Conservation (phyloP, 805 yeast species). For the Candida quercuum region DNA sequence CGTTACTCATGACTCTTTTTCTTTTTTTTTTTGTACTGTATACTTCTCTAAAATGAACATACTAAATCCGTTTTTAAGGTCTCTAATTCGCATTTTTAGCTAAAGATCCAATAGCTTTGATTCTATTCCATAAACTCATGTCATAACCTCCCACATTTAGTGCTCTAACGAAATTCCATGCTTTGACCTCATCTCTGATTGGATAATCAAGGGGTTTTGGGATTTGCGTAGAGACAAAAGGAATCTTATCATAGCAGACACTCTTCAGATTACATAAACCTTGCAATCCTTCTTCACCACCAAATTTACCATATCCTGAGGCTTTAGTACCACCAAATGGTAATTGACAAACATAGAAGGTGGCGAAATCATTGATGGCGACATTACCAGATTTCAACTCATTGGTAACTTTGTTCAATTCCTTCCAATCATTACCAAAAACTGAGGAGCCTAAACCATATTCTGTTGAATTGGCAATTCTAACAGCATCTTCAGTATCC, state of each 20-base stretch:
- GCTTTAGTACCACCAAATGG: constrained; percentile 96
- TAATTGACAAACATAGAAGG: constrained; percentile 89
- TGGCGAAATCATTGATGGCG: constrained; percentile 96
- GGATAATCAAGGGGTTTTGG: constrained; percentile 94
- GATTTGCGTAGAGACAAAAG: constrained; percentile 73
- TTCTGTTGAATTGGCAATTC: constrained; percentile 75
- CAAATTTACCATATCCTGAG: constrained; percentile 96
- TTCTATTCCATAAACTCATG: constrained; percentile 61
- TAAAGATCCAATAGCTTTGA: constrained; percentile 47
- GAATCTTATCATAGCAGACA: constrained; percentile 77
- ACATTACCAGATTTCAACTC: constrained; percentile 79
- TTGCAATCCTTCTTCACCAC: constrained; percentile 94
- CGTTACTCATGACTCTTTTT: too few relatives aligned
- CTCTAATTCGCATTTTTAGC: constrained; percentile 39
- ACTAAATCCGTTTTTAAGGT: too few relatives aligned
- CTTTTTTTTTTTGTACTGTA: too few relatives aligned
- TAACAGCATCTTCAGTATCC: constrained; percentile 60
- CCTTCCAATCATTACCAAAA: constrained; percentile 60
- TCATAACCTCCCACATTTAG: constrained; percentile 85
- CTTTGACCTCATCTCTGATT: constrained; percentile 67
- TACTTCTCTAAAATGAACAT: too few relatives aligned
- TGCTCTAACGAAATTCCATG: constrained; percentile 84
- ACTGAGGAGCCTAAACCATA: constrained; percentile 93
- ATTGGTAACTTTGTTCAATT: constrained; percentile 59
- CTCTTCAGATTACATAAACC: constrained; percentile 87